phyloP scores from a whole-genome alignment of 805 yeast genomes.

The Starmerella bombicola region DNA sequence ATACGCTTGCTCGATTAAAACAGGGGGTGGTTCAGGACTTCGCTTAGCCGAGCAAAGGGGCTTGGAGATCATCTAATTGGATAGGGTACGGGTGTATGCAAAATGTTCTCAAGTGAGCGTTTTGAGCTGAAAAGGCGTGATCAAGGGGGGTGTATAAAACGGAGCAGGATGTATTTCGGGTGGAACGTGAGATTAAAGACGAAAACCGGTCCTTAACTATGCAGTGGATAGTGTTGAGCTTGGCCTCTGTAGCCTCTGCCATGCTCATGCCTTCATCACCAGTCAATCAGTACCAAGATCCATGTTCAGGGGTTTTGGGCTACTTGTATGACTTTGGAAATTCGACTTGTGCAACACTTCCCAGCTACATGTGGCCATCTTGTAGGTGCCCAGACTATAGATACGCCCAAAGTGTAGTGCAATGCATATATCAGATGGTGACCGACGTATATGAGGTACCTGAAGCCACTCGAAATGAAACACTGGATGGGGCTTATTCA shows the following conservation, averaged over 20 bases:
- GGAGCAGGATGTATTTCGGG: too few species aligned
- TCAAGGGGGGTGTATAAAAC: too few species aligned
- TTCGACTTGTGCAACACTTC: background rate
- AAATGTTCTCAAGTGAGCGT: background rate
- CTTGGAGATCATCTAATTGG: too few species aligned
- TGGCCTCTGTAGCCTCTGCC: constrained; percentile 3
- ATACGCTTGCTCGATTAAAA: too few species aligned
- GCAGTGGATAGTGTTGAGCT: background rate
- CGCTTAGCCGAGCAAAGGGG: too few species aligned
- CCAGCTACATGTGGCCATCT: background rate
- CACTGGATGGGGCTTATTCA: background rate
- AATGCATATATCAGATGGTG: constrained; percentile 9
- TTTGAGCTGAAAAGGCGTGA: too few species aligned
- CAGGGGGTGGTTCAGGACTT: too few species aligned
- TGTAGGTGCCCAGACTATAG: constrained; percentile 9
- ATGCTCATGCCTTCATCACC: constrained; percentile 10
- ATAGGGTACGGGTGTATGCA: too few species aligned
- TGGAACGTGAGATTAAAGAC: too few species aligned
- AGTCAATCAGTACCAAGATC: constrained; percentile 5
- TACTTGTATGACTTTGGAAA: constrained; percentile 8
- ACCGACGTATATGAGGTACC: constrained; percentile 7
- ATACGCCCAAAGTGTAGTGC: constrained; percentile 6
- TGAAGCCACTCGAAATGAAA: background rate
- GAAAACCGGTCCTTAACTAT: too few species aligned
- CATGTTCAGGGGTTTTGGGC: constrained; percentile 6